Conservation (phyloP, 2,329 filamentous ascomycete species). For the Sporothrix dimorphospora region DNA sequence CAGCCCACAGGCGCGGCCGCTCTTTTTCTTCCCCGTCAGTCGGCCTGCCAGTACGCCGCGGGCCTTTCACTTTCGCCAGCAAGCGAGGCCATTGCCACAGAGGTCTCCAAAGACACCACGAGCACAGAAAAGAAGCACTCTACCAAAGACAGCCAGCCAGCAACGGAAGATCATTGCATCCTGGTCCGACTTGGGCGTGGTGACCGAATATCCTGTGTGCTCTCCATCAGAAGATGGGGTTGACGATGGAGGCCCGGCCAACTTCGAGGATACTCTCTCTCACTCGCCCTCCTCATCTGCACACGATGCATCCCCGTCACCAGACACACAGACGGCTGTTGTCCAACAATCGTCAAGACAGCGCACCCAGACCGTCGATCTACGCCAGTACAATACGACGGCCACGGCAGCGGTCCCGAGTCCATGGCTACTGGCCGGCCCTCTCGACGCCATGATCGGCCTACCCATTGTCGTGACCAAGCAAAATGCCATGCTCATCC, state of each 20-base stretch:
- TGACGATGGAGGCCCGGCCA: background rate
- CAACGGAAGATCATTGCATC: background rate
- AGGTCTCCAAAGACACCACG: background rate
- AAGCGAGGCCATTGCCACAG: background rate
- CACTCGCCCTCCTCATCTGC: background rate
- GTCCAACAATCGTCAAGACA: background rate
- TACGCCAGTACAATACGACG: background rate
- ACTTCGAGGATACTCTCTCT: background rate
- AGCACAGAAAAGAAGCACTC: background rate
- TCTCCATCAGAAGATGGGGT: background rate
- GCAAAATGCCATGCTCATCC: conserved; percentile 35
- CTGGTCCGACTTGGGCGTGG: background rate
- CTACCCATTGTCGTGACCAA: conserved; percentile 33
- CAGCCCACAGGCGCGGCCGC: background rate
- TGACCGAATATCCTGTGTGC: background rate
- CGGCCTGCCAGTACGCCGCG: conserved; percentile 26
- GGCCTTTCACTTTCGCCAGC: conserved; percentile 22
- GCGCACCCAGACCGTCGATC: background rate
- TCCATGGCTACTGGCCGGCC: conserved; percentile 33
- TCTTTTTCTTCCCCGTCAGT: conserved; percentile 19
- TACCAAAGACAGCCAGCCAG: background rate
- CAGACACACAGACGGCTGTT: background rate
- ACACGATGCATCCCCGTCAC: background rate
- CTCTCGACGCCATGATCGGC: conserved; percentile 31
- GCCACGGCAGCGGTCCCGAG: background rate